Base-by-base conservation (phyloP, 2,329 filamentous ascomycete genomes). In the Cytospora schulzeri region DNA sequence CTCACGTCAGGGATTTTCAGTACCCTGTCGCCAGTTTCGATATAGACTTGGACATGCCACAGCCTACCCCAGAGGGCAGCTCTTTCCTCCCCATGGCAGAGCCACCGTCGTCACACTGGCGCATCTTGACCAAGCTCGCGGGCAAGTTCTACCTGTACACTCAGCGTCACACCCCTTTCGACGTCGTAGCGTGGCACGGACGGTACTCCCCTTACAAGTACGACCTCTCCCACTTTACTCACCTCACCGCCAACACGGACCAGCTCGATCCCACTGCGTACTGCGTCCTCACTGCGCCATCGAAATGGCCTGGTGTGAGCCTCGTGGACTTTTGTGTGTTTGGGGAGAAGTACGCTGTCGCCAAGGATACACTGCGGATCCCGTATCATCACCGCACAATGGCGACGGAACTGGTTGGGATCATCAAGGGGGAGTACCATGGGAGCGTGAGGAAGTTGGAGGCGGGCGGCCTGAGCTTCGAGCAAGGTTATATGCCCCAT, bases 131-230 rank as follows among this genome's bases (percentile, higher is more conserved):
- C 69, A 88, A 89, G 70, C 82, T 88, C 62, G 80, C 81, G 2
- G 86, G 85, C 3, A 83, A 82, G 62, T 80, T 88, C 52, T 88
- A 85, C 71, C 77, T 78, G 19, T 85, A 84, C 56, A 82, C 79
- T 51, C 87, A 89, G 70, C 79, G 78, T 35, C 86, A 89, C 71
- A 87, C 83, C 2, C 86, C 86, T 0, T 89, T 89, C 67, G 86
- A 90, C 67, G 86, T 89, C 3, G 86, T 88, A 0, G 86, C 86
- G 4, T 89, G 87, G 86, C 86, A 89, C 68, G 87, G 87, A 33
- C 83, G 83, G 56, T 88, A 88, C 71, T 85, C 85, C 63, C 67
- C 70, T 1, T 67, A 65, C 65, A 82, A 83, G 71, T 83, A 83
- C 70, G 80, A 81, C 62, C 72, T 82, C 5, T 79, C 79, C n/a